Evolutionary conservation across 2,329 filamentous ascomycete genomes (phyloP), one percentile per base, ranked within the genome.

Genomic region (Pleoardoris graminearum): DNA sequence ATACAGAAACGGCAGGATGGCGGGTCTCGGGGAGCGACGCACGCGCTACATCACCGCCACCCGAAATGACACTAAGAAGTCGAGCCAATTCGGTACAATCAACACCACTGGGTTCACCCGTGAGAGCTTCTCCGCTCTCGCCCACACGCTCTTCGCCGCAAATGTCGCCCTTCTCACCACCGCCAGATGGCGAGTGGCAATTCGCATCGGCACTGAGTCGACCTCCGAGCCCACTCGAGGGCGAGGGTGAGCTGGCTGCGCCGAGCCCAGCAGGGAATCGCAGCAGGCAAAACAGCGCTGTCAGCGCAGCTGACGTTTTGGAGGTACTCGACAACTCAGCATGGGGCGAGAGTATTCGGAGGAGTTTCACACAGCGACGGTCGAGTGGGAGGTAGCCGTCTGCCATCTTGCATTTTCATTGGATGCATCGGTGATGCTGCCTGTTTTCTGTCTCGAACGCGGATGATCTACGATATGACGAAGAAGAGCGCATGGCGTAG

Each of bases 301-400:
- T 92, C 51, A 90, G 85, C 66, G 86, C 87, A 44, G 83, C 86
- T 42, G 88, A 91, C 65, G 89, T 95, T 61, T 84, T 92, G 71
- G 86, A 91, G 61, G 89, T 94, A 68, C 81, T 97, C 49, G 90
- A 94, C 66, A 89, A 93, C 66, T 94, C 90, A 16, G 87, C 89
- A 14, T 97, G 93, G 93, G 90, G 93, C 46, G 90, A 96, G 75
- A 96, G 90, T 78, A 91, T 97, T 59, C 82, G 91, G 58, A 83
- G 91, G 57, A 96, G 91, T 76, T 91, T 94, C 62, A 96, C 91
- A 48, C 82, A 79, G 65, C 80, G 79, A 64, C 78, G 83, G 45
- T 61, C 67, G 21, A 60, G 62, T 25, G 55, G 55, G 19, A 54
- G 62, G 32, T 63, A 58, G 22, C 27, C 38, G 52, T 16, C 35